phyloP scores from a whole-genome alignment of 345 rosid species.

The Clarkia xantiana region DNA sequence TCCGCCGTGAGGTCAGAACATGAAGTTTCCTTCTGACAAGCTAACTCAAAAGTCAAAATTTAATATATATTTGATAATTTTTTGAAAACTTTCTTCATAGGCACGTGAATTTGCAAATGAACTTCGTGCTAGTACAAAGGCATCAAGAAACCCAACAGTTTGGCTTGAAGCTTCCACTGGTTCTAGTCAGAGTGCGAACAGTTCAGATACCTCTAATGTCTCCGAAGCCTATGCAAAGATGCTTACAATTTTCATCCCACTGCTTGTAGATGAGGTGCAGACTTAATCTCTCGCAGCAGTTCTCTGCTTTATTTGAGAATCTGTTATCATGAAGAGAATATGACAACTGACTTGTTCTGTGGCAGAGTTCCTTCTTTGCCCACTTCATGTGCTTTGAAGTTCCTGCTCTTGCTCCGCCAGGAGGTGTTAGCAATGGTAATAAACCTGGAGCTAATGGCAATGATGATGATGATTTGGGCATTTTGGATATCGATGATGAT shows the following conservation, averaged over 20 bases:
- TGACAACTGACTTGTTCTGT: conserved; percentile 12
- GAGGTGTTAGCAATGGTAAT: conserved; percentile 51
- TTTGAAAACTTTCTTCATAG: conserved; percentile 17
- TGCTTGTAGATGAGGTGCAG: conserved; percentile 90
- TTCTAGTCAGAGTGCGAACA: conserved; percentile 53
- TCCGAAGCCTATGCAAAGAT: conserved; percentile 95
- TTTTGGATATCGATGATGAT: conserved; percentile 87
- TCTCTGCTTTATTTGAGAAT: conserved; percentile 6
- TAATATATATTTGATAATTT: neutral
- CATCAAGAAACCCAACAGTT: conserved; percentile 79
- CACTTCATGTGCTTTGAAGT: conserved; percentile 99
- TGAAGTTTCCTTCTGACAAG: conserved; percentile 6
- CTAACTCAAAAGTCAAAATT: too few relatives aligned
- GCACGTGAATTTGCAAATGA: conserved; percentile 99
- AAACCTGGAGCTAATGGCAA: conserved; percentile 35
- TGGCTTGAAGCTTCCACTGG: conserved; percentile 94
- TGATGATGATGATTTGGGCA: conserved; percentile 83
- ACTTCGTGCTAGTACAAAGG: conserved; percentile 99
- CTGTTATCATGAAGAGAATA: conserved; percentile 8
- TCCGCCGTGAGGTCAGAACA: conserved; percentile 84
- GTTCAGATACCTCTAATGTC: conserved; percentile 74
- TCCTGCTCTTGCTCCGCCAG: conserved; percentile 85
- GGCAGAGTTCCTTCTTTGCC: conserved; percentile 98
- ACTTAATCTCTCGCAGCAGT: conserved; percentile 7
- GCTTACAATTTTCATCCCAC: conserved; percentile 95